Conservation (phyloP, 495 filamentous ascomycete species). For the Neurospora sp. region DNA sequence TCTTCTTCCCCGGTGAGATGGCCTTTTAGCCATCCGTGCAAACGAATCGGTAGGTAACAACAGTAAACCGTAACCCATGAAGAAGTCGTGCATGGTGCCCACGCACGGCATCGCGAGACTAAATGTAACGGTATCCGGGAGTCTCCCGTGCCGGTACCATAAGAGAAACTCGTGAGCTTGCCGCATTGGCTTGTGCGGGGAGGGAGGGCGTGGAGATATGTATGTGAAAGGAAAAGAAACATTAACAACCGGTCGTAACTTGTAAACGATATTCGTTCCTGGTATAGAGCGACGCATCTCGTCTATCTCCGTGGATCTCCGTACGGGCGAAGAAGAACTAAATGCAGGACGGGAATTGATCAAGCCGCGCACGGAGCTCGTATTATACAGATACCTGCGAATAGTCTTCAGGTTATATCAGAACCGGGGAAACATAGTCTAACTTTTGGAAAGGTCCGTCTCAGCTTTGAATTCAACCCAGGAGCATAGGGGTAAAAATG, state of each 20-base stretch:
- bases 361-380: background rate
- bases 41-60: background rate
- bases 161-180: background rate
- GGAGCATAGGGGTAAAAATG: background rate
- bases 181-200: background rate
- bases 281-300: background rate
- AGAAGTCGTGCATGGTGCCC: background rate
- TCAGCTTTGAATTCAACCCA: background rate
- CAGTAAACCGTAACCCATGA: background rate
- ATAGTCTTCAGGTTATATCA: background rate
- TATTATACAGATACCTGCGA: background rate
- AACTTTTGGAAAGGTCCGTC: background rate
- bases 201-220: background rate
- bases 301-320: background rate
- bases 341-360: background rate
- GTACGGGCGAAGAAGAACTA: background rate
- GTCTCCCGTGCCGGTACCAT: background rate
- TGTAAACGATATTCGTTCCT: background rate
- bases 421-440: background rate
- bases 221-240: background rate
- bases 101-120: background rate
- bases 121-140: background rate
- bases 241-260: background rate
- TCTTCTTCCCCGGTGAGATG: background rate
- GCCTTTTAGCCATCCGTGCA: background rate